Base-by-base conservation (phyloP, 208 protist species). In the Acanthamoeba healyi region DNA sequence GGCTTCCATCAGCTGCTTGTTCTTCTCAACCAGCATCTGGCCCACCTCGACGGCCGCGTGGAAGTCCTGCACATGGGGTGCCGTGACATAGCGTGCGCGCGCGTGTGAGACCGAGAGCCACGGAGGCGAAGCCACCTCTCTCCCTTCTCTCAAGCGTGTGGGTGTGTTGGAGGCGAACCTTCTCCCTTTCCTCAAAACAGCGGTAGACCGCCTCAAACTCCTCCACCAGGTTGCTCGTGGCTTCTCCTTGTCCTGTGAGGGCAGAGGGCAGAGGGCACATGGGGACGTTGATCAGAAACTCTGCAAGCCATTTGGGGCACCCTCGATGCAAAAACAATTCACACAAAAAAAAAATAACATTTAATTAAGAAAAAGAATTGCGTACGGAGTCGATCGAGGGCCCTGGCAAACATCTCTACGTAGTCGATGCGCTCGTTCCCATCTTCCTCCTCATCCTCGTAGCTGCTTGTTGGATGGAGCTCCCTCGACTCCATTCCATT, bases 1-100 rank as follows among this genome's bases (percentile, higher is more conserved):
- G 32, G 54, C 82, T 46, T 90, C 82, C 82, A 90, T 90, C 2
- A 90, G 82, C 54, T 90, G 82, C 34, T 90, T 90, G 82, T 90
- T 90, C 82, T 90, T 90, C 51, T 90, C 82, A 19, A 90, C 82
- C 36, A 90, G 51, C 82, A 90, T 90, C 54, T 90, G 82, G 82
- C 82, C 82, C 15, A 90, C 56, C 54, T 90, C 82, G 51, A 90
- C 82, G 6, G 82, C 82, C 29, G 56, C 82, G 14, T 90, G 46
- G n/a, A 90, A 90, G 32, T 90, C 82, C 82, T 90, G 51, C 22
- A 22, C 15, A 7, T 24, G 1, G 51, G 51, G 10, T 24, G 51
- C 12, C 17, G 22, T 67, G 10, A 67, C 5, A 5, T 19, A 67
- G 29, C 4, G 58, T 3, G 5, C 58, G 4, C 44, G 12, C n/a